Percentiles rank a stretch among this genome's conserved stretches.
Conservation (phyloP, 1,284 basidiomycete species). For the Cryptococcus sp. region DNA sequence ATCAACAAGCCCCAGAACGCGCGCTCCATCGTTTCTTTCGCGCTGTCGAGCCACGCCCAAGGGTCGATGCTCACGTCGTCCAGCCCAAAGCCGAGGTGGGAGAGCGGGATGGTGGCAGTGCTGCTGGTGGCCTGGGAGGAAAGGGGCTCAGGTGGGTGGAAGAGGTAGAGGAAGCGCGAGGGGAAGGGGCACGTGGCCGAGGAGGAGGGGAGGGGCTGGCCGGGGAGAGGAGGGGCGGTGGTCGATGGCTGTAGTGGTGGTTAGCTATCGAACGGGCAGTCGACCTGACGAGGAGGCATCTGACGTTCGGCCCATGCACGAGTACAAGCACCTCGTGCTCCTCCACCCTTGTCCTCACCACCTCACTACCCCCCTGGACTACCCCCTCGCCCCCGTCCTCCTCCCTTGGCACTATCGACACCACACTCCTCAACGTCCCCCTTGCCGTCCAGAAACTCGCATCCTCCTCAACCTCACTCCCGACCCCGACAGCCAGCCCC, state of each 20-base stretch:
- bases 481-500: background rate
- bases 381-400: background rate
- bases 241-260: background rate
- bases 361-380: background rate
- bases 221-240: background rate
- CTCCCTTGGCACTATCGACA: background rate
- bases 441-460: slow-evolving; percentile 15
- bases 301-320: slow-evolving; percentile 1
- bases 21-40: slow-evolving; percentile 8
- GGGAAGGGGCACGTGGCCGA: background rate
- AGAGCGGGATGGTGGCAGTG: background rate
- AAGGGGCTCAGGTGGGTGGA: slow-evolving; percentile 6
- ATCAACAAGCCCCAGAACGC: slow-evolving; percentile 17
- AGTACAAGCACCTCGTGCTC: slow-evolving; percentile 10
- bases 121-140: background rate
- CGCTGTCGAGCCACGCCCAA: slow-evolving; percentile 11
- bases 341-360: background rate
- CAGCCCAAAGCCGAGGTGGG: background rate
- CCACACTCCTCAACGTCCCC: slow-evolving; percentile 11
- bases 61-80: slow-evolving; percentile 2
- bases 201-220: background rate
- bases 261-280: background rate
- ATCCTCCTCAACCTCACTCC: slow-evolving; percentile 6
- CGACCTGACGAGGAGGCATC: no score
- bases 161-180: slow-evolving; percentile 14